Base-by-base conservation (phyloP, 2,329 filamentous ascomycete species). In the Pezicula neosporulosa region DNA sequence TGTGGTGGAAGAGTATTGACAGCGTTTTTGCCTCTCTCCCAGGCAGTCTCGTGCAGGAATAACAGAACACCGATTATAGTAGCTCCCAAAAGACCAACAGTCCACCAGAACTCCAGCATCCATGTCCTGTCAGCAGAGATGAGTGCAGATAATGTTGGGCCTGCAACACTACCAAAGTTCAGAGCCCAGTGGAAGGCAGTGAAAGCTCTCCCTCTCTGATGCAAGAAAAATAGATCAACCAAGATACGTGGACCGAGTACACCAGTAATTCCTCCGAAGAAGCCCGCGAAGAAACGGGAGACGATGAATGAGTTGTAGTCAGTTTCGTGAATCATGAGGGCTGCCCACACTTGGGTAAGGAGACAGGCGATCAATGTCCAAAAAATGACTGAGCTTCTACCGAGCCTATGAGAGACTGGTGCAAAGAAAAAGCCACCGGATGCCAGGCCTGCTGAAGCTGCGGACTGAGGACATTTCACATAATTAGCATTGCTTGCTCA, bases 101-200 rank as follows among this genome's bases (percentile, higher is more conserved):
- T 70, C 70, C 71, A 75, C 72, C 72, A 75, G 56, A 70, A 75
- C 45, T 70, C 66, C 2, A 69, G 55, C 1, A 66, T 65, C 63
- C 70, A 74, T 16, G 66, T 65, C 0, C 52, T 56, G 9, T 64
- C 59, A 0, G 65, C 63, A 2, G 68, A 67, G 39, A 74, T 67
- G 44, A 73, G 73, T 1, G 69, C 71, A 0, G 67, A 69, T 21
- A 74, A 65, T 0, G 70, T 73, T 2, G 68, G 67, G 5, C 68
- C 68, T 3, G 61, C 66, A 1, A 56, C 50, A 27, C 67, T 68
- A 3, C 69, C 72, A 37, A 72, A 68, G 16, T 70, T 60, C 16
- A 72, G 61, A 1, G 63, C 56, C 49, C 70, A 64, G 27, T 70
- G 64, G 27, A 71, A 63, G 24, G 64, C 56, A 1, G 66, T 69